These are phyloP conservation scores for Fusarium chaquense DNA, from an alignment of 2,329 filamentous ascomycete genomes.

Conservation along the genomic window DNA sequence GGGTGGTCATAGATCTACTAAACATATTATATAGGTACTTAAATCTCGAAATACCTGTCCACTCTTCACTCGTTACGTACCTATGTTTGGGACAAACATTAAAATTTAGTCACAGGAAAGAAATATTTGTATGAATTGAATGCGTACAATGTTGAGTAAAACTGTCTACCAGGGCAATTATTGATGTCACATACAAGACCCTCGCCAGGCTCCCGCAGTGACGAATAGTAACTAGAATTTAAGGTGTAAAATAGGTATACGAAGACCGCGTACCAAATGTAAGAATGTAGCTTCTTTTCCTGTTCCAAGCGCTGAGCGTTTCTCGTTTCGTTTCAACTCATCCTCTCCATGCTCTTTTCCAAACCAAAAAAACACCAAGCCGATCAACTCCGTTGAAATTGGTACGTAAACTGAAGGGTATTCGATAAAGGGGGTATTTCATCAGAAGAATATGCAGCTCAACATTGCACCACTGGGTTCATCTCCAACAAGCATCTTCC, in stretches of 20 bases:
- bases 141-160: constrained; percentile 51
- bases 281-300: constrained; percentile 30
- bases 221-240: constrained; percentile 48
- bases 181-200: constrained; percentile 41
- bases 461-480: constrained; percentile 43
- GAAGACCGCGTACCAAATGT: constrained; percentile 34
- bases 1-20: neutral
- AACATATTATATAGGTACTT: neutral
- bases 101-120: neutral
- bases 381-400: constrained; percentile 45
- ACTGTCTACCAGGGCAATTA: constrained; percentile 53
- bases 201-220: constrained; percentile 39
- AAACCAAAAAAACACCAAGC: constrained; percentile 45
- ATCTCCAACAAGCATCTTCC: constrained; percentile 19
- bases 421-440: constrained; percentile 42
- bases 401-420: constrained; percentile 40
- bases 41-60: neutral
- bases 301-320: constrained; percentile 40
- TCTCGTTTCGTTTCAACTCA: constrained; percentile 37
- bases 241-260: constrained; percentile 40
- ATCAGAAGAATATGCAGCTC: constrained; percentile 45
- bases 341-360: constrained; percentile 36
- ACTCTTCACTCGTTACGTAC: neutral
- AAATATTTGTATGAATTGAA: neutral
- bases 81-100: neutral